A percentile compares a stretch with the other conserved stretches of the same genome.
Evolutionary conservation across 805 yeast genomes (phyloP).

Genomic region (Vanderwaltozyma verrucispora): DNA sequence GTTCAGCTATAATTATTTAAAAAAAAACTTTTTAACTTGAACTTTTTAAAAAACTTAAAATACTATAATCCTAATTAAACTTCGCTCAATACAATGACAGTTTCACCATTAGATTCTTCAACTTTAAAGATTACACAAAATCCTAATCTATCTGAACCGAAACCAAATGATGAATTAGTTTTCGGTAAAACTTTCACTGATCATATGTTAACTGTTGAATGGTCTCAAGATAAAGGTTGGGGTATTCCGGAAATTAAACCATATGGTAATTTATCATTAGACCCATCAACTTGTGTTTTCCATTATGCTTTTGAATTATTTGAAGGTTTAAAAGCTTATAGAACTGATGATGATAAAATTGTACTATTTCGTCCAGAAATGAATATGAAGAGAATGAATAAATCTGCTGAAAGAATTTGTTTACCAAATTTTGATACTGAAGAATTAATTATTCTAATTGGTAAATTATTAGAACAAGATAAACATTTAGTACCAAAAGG

Average conservation of each 20-base stretch:
- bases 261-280: slow-evolving; percentile 62
- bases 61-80: too few relatives aligned
- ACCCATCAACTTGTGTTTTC: slow-evolving; percentile 84
- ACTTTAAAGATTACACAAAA: slow-evolving; percentile 41
- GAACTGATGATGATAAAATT: slow-evolving; percentile 48
- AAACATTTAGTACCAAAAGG: slow-evolving; percentile 72
- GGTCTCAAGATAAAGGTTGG: slow-evolving; percentile 79
- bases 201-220: slow-evolving; percentile 82
- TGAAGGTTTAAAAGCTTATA: slow-evolving; percentile 93
- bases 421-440: slow-evolving; percentile 78
- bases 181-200: slow-evolving; percentile 73
- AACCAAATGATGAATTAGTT: slow-evolving; percentile 52
- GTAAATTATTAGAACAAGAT: slow-evolving; percentile 67
- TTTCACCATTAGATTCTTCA: slow-evolving; percentile 44
- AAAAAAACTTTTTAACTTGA: too few relatives aligned
- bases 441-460: slow-evolving; percentile 65
- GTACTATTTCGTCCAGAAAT: slow-evolving; percentile 85
- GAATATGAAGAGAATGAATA: slow-evolving; percentile 87
- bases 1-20: too few relatives aligned
- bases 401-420: slow-evolving; percentile 79
- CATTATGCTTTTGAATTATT: slow-evolving; percentile 93
- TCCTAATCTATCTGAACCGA: slow-evolving; percentile 40
- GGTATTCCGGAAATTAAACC: slow-evolving; percentile 80
- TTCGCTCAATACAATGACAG: slow-evolving; percentile 5
- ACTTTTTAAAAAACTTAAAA: background rate